Conservation (phyloP, 208 protist species). For the Phytomonas sp. region DNA sequence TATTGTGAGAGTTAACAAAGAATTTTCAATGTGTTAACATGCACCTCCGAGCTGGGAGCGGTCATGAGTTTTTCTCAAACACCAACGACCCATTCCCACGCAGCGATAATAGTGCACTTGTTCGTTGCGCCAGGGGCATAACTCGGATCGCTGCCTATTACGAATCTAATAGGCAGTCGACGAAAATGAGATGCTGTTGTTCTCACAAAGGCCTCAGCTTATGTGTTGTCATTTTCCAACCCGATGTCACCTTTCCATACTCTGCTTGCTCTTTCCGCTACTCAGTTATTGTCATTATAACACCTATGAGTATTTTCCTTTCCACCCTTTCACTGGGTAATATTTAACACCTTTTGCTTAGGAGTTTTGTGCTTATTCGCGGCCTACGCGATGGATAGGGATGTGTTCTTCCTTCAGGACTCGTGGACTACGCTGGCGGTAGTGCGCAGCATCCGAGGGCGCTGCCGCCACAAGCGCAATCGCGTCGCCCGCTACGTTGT, state of each 20-base stretch:
- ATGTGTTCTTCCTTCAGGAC: slow-evolving; percentile 16
- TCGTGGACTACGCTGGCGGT: slow-evolving; percentile 19
- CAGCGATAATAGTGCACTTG: neutral
- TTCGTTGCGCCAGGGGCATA: neutral
- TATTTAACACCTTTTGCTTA: no score
- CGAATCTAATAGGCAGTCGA: neutral
- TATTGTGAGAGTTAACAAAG: neutral
- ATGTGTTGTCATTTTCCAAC: neutral
- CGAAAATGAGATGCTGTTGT: neutral
- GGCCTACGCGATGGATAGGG: neutral
- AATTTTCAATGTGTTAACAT: neutral
- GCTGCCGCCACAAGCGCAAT: neutral
- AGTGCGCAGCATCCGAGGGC: slow-evolving; percentile 4
- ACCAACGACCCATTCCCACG: neutral
- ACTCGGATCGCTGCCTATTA: neutral
- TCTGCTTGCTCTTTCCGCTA: neutral
- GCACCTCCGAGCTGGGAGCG: neutral
- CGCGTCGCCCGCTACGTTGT: neutral
- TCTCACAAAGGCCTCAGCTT: neutral
- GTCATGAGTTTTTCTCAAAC: neutral
- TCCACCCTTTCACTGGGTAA: slow-evolving; percentile 3
- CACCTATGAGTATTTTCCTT: neutral
- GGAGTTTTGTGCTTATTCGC: neutral
- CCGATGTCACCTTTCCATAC: neutral
- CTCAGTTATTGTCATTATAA: neutral